phyloP scores from a whole-genome alignment of 2,329 filamentous ascomycete genomes.

The Rutstroemia sp. region DNA sequence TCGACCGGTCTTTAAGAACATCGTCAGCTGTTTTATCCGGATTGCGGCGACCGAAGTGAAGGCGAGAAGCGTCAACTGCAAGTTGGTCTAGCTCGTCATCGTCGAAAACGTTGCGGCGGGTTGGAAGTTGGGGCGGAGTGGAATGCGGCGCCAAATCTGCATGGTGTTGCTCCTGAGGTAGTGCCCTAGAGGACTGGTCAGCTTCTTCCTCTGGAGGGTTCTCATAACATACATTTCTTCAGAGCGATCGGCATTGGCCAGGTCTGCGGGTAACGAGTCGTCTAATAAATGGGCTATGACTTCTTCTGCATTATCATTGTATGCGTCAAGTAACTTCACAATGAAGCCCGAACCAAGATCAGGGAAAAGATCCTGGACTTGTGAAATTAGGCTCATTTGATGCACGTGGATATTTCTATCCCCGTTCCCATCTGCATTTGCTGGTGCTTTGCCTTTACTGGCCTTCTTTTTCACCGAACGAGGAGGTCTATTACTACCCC shows the following conservation, averaged over 20 bases:
- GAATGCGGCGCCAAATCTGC: slow-evolving; percentile 49
- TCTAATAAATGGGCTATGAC: slow-evolving; percentile 78
- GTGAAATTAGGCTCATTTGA: slow-evolving; percentile 74
- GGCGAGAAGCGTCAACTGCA: slow-evolving; percentile 53
- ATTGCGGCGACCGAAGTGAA: slow-evolving; percentile 73
- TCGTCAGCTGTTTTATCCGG: slow-evolving; percentile 61
- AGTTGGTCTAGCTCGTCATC: slow-evolving; percentile 73
- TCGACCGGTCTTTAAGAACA: slow-evolving; percentile 57
- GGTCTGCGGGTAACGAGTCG: slow-evolving; percentile 61
- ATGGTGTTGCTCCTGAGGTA: slow-evolving; percentile 22
- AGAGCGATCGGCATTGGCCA: slow-evolving; percentile 55
- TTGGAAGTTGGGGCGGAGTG: slow-evolving; percentile 49
- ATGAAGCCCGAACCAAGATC: slow-evolving; percentile 80
- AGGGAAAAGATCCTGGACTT: slow-evolving; percentile 91
- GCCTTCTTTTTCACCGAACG: slow-evolving; percentile 32
- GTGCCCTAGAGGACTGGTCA: slow-evolving; percentile 14
- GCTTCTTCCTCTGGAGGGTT: not conserved
- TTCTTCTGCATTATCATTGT: slow-evolving; percentile 67
- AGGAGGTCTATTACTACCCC: slow-evolving; percentile 43
- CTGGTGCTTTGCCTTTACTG: slow-evolving; percentile 33
- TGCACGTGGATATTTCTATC: slow-evolving; percentile 52
- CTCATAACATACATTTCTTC: slow-evolving; percentile 40
- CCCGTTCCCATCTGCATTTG: slow-evolving; percentile 43
- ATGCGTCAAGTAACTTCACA: slow-evolving; percentile 70
- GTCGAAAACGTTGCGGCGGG: slow-evolving; percentile 69